A percentile compares a stretch with the other conserved stretches of the same genome.
phyloP scores from a whole-genome alignment of 2,329 filamentous ascomycete genomes.

The Metarhizium album region DNA sequence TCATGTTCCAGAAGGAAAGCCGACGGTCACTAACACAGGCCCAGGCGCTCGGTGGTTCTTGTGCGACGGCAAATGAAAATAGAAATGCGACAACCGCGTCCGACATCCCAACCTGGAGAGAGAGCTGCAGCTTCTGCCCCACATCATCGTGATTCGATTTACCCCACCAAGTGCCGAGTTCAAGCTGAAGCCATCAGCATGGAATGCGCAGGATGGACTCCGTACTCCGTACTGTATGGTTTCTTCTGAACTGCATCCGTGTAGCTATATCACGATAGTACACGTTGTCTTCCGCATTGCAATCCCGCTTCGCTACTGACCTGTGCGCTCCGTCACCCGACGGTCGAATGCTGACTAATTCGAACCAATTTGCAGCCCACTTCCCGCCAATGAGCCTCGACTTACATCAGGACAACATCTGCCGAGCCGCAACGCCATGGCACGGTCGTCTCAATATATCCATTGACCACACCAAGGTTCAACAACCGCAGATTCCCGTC shows the following conservation, averaged over 20 bases:
- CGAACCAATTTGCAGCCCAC: background rate
- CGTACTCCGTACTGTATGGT: too few relatives aligned
- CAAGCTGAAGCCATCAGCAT: too few relatives aligned
- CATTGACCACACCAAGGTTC: background rate
- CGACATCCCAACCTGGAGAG: background rate
- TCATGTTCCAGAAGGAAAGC: background rate
- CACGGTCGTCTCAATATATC: too few relatives aligned
- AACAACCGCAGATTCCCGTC: background rate
- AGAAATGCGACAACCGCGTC: background rate
- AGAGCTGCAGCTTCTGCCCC: background rate
- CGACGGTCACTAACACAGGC: background rate
- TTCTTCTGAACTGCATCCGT: too few relatives aligned
- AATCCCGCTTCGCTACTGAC: background rate
- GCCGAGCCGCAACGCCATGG: background rate
- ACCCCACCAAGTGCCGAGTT: too few relatives aligned
- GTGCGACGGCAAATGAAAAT: too few relatives aligned
- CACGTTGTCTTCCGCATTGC: background rate
- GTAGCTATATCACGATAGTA: too few relatives aligned
- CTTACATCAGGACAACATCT: background rate
- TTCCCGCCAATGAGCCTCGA: background rate
- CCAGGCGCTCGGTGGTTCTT: too few relatives aligned
- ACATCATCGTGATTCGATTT: too few relatives aligned
- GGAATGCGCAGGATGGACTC: too few relatives aligned
- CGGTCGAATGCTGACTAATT: slow-evolving; percentile 1
- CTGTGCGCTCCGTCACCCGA: background rate